A percentile compares a stretch with the other conserved stretches of the same genome.
Evolutionary conservation across 106 monocot genomes (phyloP).

Genomic region (Dendrobium officinale): DNA sequence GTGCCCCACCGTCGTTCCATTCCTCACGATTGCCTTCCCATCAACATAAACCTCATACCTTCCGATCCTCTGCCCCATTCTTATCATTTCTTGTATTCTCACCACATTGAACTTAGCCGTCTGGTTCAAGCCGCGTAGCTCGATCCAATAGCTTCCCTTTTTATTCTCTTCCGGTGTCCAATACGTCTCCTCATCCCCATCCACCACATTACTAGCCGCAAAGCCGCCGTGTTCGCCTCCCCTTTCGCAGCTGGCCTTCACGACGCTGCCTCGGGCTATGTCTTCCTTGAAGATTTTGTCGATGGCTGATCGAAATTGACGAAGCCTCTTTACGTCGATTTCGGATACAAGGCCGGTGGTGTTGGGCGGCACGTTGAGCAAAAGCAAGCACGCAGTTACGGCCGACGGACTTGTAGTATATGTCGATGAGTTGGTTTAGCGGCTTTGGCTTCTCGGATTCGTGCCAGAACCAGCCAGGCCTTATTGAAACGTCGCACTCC

Average conservation of each 20-base stretch:
- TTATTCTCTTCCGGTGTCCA: conserved; percentile 42
- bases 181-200: conserved; percentile 40
- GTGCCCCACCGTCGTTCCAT: conserved; percentile 79
- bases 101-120: conserved; percentile 55
- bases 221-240: conserved; percentile 43
- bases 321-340: conserved; percentile 35
- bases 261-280: conserved; percentile 33
- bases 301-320: conserved; percentile 58
- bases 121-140: conserved; percentile 16
- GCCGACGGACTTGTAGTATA: conserved; percentile 92
- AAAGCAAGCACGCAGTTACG: conserved; percentile 81
- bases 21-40: conserved; percentile 36
- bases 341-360: conserved; percentile 59
- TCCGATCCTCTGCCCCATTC: conserved; percentile 68
- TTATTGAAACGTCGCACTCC: conserved; percentile 87
- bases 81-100: conserved; percentile 64
- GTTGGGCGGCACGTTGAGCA: conserved; percentile 85
- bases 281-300: conserved; percentile 46
- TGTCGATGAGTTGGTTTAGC: conserved; percentile 45
- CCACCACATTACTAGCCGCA: conserved; percentile 38
- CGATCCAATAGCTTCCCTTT: conserved; percentile 39
- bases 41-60: conserved; percentile 46
- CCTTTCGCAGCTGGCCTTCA: conserved; percentile 61
- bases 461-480: conserved; percentile 97
- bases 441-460: conserved; percentile 48